phyloP scores from a whole-genome alignment of 1,284 basidiomycete genomes.

The Ganoderma sinense region DNA sequence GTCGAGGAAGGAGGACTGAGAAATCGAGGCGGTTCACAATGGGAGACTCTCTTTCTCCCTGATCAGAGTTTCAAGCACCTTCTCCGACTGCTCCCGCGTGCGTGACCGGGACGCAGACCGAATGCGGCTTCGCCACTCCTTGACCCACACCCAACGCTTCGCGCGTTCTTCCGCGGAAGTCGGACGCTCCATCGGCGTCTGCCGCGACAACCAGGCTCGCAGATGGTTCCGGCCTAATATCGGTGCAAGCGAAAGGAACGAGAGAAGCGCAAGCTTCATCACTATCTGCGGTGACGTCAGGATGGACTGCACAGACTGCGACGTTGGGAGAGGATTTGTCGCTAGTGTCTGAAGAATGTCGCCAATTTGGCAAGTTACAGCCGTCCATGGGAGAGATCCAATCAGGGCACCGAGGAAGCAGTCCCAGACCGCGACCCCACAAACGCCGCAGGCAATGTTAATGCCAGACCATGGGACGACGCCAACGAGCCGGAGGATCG shows the following conservation, averaged over 20 bases:
- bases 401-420: conserved; percentile 86
- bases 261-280: conserved; percentile 75
- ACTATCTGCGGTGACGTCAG: conserved; percentile 77
- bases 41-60: conserved; percentile 41
- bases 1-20: not conserved
- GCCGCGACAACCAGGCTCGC: conserved; percentile 56
- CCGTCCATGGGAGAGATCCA: conserved; percentile 83
- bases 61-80: conserved; percentile 38
- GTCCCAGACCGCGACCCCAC: conserved; percentile 77
- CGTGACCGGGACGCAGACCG: conserved; percentile 53
- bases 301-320: conserved; percentile 76
- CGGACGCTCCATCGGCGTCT: conserved; percentile 17
- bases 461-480: conserved; percentile 95
- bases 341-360: conserved; percentile 84
- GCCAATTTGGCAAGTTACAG: conserved; percentile 87
- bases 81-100: conserved; percentile 31
- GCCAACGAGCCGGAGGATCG: conserved; percentile 86
- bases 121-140: conserved; percentile 64
- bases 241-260: conserved; percentile 79
- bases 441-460: conserved; percentile 92
- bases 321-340: conserved; percentile 68
- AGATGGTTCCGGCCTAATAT: conserved; percentile 75
- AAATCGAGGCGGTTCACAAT: conserved; percentile 26
- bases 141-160: conserved; percentile 64
- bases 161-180: conserved; percentile 43